phyloP scores from a whole-genome alignment of 2,329 filamentous ascomycete species.

The Neophaeococcomyces mojaviensis region DNA sequence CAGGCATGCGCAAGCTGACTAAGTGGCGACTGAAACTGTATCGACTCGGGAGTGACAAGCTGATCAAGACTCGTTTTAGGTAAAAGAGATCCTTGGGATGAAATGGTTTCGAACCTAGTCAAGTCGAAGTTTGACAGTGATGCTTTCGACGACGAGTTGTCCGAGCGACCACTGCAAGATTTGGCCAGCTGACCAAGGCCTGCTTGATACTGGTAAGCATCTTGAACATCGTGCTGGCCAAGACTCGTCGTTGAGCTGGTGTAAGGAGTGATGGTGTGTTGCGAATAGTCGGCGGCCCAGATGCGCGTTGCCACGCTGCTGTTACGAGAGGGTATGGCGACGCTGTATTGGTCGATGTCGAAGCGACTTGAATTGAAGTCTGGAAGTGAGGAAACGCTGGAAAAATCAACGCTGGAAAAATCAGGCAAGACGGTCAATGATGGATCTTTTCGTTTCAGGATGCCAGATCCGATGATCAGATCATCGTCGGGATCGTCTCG shows the following conservation, averaged over 20 bases:
- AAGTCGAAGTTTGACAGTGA: neutral
- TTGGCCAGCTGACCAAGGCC: neutral
- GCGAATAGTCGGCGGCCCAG: neutral
- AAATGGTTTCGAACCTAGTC: neutral
- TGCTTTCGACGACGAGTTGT: neutral
- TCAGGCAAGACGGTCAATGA: slow-evolving; percentile 9
- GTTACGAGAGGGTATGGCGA: slow-evolving; percentile 12
- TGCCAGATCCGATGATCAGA: slow-evolving; percentile 18
- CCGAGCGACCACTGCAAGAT: neutral
- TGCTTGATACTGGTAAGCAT: slow-evolving; percentile 17
- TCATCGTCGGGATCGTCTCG: slow-evolving; percentile 7
- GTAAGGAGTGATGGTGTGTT: neutral
- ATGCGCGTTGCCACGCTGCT: slow-evolving; percentile 1
- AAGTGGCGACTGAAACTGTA: slow-evolving; percentile 7
- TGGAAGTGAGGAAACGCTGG: slow-evolving; percentile 12
- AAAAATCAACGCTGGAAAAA: slow-evolving; percentile 13
- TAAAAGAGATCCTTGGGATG: neutral
- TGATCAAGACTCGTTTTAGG: neutral
- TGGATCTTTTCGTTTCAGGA: slow-evolving; percentile 14
- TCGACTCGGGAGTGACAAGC: slow-evolving; percentile 1
- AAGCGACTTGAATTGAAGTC: slow-evolving; percentile 12
- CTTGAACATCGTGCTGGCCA: slow-evolving; percentile 16
- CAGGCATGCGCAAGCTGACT: slow-evolving; percentile 9
- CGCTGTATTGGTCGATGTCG: slow-evolving; percentile 14
- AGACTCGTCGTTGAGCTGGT: slow-evolving; percentile 13